A percentile compares a stretch with the other conserved stretches of the same genome.
phyloP scores from a whole-genome alignment of 306 rosid species.

The Malus sylvestris region DNA sequence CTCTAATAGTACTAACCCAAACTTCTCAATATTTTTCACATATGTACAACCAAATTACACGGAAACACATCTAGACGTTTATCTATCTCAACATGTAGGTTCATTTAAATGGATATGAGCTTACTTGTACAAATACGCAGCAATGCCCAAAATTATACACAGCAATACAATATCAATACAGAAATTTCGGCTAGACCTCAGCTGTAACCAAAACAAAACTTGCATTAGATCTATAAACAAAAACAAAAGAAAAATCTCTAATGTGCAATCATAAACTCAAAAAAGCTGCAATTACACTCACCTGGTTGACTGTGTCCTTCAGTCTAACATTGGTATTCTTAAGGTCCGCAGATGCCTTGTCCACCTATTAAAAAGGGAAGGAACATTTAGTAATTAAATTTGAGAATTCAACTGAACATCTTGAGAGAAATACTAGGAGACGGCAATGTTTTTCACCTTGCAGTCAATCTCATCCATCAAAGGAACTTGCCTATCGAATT shows the following conservation, averaged over 20 bases:
- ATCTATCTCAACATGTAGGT: background rate
- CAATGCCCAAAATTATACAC: conserved; percentile 90
- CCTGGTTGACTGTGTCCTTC: conserved; percentile 92
- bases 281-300: conserved; percentile 18
- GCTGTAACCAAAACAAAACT: conserved; percentile 48
- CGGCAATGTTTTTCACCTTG: conserved; percentile 48
- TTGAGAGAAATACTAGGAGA: background rate
- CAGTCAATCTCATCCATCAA: conserved; percentile 96
- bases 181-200: conserved; percentile 94
- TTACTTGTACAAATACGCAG: conserved; percentile 98
- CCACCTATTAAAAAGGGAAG: conserved; percentile 50
- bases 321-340: conserved; percentile 96
- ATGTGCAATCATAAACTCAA: background rate
- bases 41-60: background rate
- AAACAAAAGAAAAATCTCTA: conserved; percentile 6
- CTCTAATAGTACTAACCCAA: background rate
- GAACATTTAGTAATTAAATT: background rate
- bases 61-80: background rate
- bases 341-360: conserved; percentile 86
- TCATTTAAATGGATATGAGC: conserved; percentile 8
- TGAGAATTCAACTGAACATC: background rate
- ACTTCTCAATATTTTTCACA: background rate
- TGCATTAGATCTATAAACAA: conserved; percentile 24
- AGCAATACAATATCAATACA: conserved; percentile 88
- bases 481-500: conserved; percentile 95